A percentile compares a stretch with the other conserved stretches of the same genome.
These are phyloP conservation scores for Trametes punicea DNA, from an alignment of 768 basidiomycete species.

Conservation along the genomic window DNA sequence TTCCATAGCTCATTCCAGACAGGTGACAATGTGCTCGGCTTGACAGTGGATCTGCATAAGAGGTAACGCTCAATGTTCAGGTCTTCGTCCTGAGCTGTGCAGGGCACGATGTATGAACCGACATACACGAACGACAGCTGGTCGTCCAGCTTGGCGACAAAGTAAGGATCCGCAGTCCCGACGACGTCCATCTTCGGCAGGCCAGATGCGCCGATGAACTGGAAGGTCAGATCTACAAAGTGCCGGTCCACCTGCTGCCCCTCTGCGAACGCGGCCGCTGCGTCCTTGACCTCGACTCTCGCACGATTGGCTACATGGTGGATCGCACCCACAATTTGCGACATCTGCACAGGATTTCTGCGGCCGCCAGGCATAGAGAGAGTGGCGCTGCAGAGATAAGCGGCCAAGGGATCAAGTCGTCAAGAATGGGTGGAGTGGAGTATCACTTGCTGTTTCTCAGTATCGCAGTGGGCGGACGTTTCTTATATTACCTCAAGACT, in stretches of 20 bases:
- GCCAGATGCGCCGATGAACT: conserved; percentile 70
- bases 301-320: conserved; percentile 16
- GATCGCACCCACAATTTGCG: conserved; percentile 16
- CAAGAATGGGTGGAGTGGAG: too few species aligned
- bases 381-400: background rate
- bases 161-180: conserved; percentile 64
- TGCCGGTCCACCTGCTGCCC: conserved; percentile 1
- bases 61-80: background rate
- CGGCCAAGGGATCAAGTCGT: too few species aligned
- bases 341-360: conserved; percentile 24
- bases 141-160: conserved; percentile 63
- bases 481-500: too few species aligned
- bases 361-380: conserved; percentile 22
- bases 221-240: conserved; percentile 56
- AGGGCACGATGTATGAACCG: background rate
- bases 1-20: conserved; percentile 78
- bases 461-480: too few species aligned
- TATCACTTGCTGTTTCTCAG: too few species aligned
- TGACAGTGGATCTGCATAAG: conserved; percentile 57
- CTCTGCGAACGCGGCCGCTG: conserved; percentile 5
- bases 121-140: conserved; percentile 58
- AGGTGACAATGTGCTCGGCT: conserved; percentile 51
- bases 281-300: conserved; percentile 9
- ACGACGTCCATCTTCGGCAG: conserved; percentile 71
- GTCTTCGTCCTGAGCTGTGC: too few species aligned